Base-by-base conservation (phyloP, 805 yeast species). In the Lipomyces yamadae region DNA sequence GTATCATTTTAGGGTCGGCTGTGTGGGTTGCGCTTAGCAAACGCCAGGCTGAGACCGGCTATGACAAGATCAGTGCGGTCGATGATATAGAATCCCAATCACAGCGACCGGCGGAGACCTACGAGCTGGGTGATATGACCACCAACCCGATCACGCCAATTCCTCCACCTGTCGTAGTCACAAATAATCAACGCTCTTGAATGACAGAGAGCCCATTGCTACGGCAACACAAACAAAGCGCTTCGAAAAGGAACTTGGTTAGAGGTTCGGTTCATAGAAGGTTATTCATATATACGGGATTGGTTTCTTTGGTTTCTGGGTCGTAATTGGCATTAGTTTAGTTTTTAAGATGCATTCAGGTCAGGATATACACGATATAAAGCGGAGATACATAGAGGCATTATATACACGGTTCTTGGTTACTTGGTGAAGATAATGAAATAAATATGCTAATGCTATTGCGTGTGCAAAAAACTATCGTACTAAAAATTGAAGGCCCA, bases 1-100 rank as follows among this genome's bases (percentile, higher is more conserved):
- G 82, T 0, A 79, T 92, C 50, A 91, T 92, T 66, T 76, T 91
- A 24, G 83, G 85, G 0, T 82, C 89, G 57, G 94, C 96, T 0
- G 76, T 84, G 39, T 77, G 83, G 55, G 88, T 89, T 15, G 78
- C 89, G n/a, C 80, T 80, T 63, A 81, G 79, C 72, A 87, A 85
- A 75, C 82, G 85, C 2, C 70, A 73, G 30, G 76, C 72, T 8
- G 70, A 61, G 13, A 59, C 60, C 8, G 60, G 58, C 6, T 62
- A 66, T 39, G 42, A 61, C 34, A 69, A 80, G 58, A 60, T 58
- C 33, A 63, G 62, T 5, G 24, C 68, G 18, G 45, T 58, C 4
- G 65, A 58, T 18, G 68, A 57, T 10, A 58, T 61, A 15, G 60
- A 54, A 29, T 34, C 55, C 42, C 33, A 58, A n/a, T n/a, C 34